Evolutionary conservation across 768 basidiomycete species (phyloP).

Genomic region (Daedaleopsis sinensis): DNA sequence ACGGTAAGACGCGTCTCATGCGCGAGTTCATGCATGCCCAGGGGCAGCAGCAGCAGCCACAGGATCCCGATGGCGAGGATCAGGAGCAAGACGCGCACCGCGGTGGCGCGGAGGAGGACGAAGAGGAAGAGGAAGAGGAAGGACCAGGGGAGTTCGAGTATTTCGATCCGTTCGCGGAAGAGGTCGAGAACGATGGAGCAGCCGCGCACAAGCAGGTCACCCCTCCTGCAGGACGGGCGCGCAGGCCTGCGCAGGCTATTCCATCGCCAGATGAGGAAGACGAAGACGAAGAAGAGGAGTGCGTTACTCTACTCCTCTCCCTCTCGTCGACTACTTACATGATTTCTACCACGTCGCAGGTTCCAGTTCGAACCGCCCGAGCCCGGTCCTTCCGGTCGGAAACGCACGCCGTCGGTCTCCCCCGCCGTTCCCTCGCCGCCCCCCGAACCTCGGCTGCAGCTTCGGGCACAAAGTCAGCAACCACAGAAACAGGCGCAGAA

Average conservation of each 20-base stretch:
- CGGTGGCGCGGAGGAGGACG: constrained; percentile 3
- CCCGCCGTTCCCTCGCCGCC: background rate
- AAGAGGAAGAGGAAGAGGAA: background rate
- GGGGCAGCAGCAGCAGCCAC: background rate
- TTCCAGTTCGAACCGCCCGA: constrained; percentile 6
- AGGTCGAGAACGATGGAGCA: background rate
- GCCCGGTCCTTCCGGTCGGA: constrained; percentile 22
- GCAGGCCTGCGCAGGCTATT: no score
- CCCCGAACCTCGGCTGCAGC: background rate
- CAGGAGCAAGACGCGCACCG: background rate
- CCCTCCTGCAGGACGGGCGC: no score
- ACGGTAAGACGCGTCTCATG: background rate
- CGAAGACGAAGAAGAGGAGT: background rate
- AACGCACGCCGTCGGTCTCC: constrained; percentile 10
- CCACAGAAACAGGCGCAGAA: background rate
- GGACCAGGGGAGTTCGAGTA: background rate
- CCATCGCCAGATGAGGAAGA: background rate
- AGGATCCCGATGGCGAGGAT: background rate
- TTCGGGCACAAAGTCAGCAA: no score
- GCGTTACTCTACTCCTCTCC: background rate
- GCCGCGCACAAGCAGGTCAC: no score
- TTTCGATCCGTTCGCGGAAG: background rate
- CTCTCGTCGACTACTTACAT: background rate
- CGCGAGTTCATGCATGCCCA: background rate
- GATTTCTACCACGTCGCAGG: background rate